A percentile compares a stretch with the other conserved stretches of the same genome.
Conservation (phyloP, 371 early-diverging fungal genomes). For the Mortierella sp. region DNA sequence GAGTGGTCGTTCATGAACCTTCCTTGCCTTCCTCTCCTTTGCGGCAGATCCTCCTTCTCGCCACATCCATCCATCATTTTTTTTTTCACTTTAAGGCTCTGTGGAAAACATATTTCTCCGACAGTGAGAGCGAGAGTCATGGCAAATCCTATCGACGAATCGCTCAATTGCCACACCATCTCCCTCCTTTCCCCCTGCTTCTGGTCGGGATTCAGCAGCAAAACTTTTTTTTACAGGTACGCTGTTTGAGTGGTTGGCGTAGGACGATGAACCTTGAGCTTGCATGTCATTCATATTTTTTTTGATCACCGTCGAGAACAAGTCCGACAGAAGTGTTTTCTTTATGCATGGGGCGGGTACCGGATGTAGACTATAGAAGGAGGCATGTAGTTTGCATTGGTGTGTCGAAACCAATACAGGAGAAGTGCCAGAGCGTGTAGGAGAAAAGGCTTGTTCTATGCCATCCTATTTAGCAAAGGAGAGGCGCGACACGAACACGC, state of each 20-base stretch:
- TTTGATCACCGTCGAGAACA: neutral
- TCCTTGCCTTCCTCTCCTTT: no score
- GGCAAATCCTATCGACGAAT: neutral
- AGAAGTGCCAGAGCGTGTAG: neutral
- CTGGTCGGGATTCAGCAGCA: no score
- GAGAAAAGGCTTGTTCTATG: no score
- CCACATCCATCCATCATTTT: no score
- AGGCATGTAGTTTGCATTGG: neutral
- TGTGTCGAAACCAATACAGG: neutral
- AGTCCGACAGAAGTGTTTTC: neutral
- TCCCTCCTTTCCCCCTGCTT: no score
- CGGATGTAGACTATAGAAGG: neutral
- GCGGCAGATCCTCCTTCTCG: no score
- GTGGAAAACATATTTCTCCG: slow-evolving; percentile 2
- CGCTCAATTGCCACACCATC: slow-evolving; percentile 1
- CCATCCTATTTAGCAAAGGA: no score
- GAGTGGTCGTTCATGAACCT: no score
- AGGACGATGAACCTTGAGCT: neutral
- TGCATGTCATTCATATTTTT: neutral
- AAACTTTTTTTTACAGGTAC: neutral
- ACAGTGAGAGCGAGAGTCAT: neutral
- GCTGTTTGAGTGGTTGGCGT: neutral
- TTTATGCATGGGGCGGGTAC: neutral
- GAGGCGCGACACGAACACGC: neutral
- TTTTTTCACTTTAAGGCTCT: no score